A percentile compares a stretch with the other conserved stretches of the same genome.
Conservation (phyloP, 768 basidiomycete genomes). For the Amanita phalloides region DNA sequence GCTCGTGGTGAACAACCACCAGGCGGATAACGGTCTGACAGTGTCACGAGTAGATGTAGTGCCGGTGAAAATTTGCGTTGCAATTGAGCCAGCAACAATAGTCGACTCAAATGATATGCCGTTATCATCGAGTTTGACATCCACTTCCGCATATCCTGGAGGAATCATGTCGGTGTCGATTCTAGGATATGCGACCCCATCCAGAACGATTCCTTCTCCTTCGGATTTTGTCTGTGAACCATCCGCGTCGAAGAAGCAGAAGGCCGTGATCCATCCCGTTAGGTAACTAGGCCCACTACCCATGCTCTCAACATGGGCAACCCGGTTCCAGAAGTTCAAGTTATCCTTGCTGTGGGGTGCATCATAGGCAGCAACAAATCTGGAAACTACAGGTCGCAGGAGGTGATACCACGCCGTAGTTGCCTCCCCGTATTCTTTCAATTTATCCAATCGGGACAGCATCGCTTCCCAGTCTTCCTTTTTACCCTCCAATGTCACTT, state of each 20-base stretch:
- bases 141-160: not conserved
- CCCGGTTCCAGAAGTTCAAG: conserved; percentile 22
- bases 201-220: not conserved
- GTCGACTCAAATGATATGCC: not conserved
- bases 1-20: not conserved
- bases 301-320: conserved; percentile 13
- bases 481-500: conserved; percentile 22
- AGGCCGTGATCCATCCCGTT: conserved; percentile 28
- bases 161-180: not conserved
- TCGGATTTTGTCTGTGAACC: conserved; percentile 13
- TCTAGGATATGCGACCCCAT: not conserved
- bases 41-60: not conserved
- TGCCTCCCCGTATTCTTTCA: conserved; percentile 21
- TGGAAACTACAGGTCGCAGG: conserved; percentile 20
- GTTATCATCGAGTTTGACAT: not conserved
- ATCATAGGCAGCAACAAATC: conserved; percentile 19
- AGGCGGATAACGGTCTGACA: not conserved
- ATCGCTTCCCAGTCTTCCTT: conserved; percentile 22
- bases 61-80: not conserved
- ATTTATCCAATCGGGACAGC: conserved; percentile 18
- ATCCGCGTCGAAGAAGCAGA: conserved; percentile 20
- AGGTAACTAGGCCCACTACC: conserved; percentile 19
- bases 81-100: not conserved
- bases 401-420: conserved; percentile 21
- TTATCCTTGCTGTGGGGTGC: conserved; percentile 16